A percentile compares a stretch with the other conserved stretches of the same genome.
phyloP scores from a whole-genome alignment of 352 stramenopile species.

The Phytophthora cactorum region DNA sequence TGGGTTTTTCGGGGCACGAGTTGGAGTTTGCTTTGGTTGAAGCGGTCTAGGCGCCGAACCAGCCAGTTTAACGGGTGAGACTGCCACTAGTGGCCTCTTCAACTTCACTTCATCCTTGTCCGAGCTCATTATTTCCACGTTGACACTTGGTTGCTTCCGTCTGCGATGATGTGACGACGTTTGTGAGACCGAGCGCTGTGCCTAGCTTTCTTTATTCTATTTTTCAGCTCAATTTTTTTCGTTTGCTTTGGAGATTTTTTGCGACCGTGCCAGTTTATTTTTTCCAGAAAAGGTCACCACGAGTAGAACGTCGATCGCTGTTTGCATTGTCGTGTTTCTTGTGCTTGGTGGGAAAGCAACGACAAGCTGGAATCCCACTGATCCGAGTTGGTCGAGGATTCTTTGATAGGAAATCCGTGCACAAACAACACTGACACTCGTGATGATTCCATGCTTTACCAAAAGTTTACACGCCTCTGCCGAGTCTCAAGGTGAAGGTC shows the following conservation, averaged over 20 bases:
- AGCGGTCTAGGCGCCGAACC: not conserved
- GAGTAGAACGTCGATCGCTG: not conserved
- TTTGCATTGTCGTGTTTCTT: not conserved
- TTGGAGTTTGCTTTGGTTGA: not conserved
- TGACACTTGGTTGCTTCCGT: not conserved
- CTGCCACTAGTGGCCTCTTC: not conserved
- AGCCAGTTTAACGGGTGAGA: conserved; percentile 10
- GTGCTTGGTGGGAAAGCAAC: conserved; percentile 30
- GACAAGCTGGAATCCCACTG: conserved; percentile 32
- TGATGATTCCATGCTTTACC: no score
- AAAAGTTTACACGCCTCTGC: no score
- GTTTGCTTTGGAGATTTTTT: not conserved
- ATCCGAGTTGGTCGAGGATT: conserved; percentile 21
- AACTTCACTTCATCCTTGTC: not conserved
- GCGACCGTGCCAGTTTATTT: conserved; percentile 28
- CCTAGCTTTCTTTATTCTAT: conserved; percentile 6
- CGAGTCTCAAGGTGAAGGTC: no score
- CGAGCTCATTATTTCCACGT: not conserved
- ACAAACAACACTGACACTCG: conserved; percentile 33
- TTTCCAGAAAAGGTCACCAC: conserved; percentile 38
- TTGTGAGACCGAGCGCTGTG: not conserved
- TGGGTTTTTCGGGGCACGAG: conserved; percentile 1
- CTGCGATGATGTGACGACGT: not conserved
- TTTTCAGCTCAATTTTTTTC: not conserved
- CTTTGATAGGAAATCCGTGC: conserved; percentile 36